Evolutionary conservation across 805 yeast genomes (phyloP), one percentile per base, ranked within the genome.

Genomic region (Metschnikowia lunata): DNA sequence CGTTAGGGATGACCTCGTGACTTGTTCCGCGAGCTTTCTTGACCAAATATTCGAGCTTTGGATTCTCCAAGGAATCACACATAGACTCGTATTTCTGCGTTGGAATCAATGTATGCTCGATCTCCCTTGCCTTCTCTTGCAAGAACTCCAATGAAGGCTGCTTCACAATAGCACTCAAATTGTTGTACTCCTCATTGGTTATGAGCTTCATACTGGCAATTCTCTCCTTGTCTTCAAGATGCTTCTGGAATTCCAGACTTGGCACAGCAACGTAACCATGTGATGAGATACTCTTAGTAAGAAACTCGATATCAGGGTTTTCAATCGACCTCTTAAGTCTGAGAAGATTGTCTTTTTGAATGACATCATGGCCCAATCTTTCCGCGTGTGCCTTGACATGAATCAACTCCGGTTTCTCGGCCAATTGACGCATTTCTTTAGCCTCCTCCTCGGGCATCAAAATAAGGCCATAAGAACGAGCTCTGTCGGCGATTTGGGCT

Each of bases 221-320:
- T 40, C 61, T 46, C 38, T 54, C 54, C 26, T 51, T 62, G 27
- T 62, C 63, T 30, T 57, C 57, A 15, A 76, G 47, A 34, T 59
- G 64, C 37, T 36, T 30, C 40, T 46, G 47, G 34, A 54, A 54
- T 10, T 54, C 55, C 35, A 36, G 48, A n/a, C 49, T 46, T 8
- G 57, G 54, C 7, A 54, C 50, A 4, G 56, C 55, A n/a, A 53
- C 54, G 29, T 34, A 51, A 6, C 57, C 57, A 15, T 43, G 45
- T 11, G 49, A 40, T 9, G 50, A 47, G 4, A 51, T 46, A 11
- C 49, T 51, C 35, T 49, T 40, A 9, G 39, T 48, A 34, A 58
- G 49, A 30, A 36, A 55, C 10, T 54, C 56, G n/a, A 51, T 39
- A 2, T 46, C 33, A 6, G 63, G 70, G 15, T 49, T 46, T 9